A percentile compares a stretch with the other conserved stretches of the same genome.
These are phyloP conservation scores for Parmelia sp. DNA, from an alignment of 495 filamentous ascomycete species.

Conservation along the genomic window DNA sequence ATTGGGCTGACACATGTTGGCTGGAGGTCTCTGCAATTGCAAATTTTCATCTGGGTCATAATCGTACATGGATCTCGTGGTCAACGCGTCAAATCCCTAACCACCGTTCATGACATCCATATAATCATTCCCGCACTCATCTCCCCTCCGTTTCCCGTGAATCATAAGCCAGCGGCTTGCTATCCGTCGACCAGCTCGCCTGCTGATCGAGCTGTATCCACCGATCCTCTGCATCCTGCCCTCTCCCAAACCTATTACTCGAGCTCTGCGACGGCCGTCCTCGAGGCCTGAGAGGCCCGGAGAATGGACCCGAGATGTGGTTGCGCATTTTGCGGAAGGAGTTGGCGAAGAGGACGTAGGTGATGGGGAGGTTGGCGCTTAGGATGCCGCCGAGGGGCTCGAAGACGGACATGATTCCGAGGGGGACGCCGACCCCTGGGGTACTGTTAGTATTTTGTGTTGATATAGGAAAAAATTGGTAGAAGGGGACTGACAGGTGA, in stretches of 20 bases:
- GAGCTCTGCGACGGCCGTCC: background rate
- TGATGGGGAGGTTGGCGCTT: conserved; percentile 40
- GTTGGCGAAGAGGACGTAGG: conserved; percentile 23
- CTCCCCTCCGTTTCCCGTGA: background rate
- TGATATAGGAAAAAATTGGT: background rate
- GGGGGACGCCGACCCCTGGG: conserved; percentile 35
- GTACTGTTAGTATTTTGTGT: background rate
- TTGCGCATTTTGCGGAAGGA: background rate
- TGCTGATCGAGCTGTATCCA: conserved; percentile 8
- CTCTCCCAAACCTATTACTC: background rate
- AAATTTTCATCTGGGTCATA: too few relatives aligned
- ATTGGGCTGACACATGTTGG: too few relatives aligned
- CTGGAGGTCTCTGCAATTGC: too few relatives aligned
- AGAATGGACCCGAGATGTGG: background rate
- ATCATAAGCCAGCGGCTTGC: background rate
- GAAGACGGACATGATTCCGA: conserved; percentile 38
- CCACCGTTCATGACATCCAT: too few relatives aligned
- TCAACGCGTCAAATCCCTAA: too few relatives aligned
- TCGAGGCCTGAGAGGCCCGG: background rate
- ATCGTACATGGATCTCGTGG: too few relatives aligned
- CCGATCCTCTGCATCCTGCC: conserved; percentile 2
- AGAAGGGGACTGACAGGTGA: conserved; percentile 31
- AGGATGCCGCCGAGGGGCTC: conserved; percentile 42
- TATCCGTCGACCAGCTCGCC: background rate
- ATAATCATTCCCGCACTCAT: too few relatives aligned